phyloP scores from a whole-genome alignment of 768 basidiomycete genomes.

The Leccinellum rugosiceps region DNA sequence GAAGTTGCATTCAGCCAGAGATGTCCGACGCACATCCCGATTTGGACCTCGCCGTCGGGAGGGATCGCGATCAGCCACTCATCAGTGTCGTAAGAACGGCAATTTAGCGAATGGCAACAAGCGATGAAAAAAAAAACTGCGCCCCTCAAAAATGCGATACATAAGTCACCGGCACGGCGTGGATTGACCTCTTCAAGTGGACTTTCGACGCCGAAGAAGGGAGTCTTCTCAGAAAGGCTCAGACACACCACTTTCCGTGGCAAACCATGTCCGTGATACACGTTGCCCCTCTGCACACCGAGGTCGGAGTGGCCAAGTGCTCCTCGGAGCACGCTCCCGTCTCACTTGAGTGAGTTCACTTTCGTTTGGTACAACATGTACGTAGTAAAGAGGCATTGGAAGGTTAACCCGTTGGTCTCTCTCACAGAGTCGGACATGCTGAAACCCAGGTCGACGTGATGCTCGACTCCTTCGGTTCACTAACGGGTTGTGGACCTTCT shows the following conservation, averaged over 20 bases:
- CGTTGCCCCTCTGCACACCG: background rate
- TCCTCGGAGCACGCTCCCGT: background rate
- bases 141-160: background rate
- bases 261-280: background rate
- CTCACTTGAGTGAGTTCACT: constrained; percentile 1
- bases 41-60: background rate
- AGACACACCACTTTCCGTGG: background rate
- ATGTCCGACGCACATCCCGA: background rate
- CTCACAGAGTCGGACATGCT: background rate
- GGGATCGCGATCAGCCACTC: background rate
- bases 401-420: background rate
- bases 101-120: background rate
- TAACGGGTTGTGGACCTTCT: background rate
- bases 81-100: background rate
- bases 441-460: background rate
- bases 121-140: background rate
- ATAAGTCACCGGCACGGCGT: background rate
- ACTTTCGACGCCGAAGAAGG: background rate
- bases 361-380: background rate
- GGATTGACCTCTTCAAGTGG: too few relatives aligned
- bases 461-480: background rate
- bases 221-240: background rate
- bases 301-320: background rate
- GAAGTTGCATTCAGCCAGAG: background rate
- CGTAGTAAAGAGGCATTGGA: background rate